Evolutionary conservation across 768 basidiomycete genomes (phyloP).

Genomic region (Tricholoma flavovirens): DNA sequence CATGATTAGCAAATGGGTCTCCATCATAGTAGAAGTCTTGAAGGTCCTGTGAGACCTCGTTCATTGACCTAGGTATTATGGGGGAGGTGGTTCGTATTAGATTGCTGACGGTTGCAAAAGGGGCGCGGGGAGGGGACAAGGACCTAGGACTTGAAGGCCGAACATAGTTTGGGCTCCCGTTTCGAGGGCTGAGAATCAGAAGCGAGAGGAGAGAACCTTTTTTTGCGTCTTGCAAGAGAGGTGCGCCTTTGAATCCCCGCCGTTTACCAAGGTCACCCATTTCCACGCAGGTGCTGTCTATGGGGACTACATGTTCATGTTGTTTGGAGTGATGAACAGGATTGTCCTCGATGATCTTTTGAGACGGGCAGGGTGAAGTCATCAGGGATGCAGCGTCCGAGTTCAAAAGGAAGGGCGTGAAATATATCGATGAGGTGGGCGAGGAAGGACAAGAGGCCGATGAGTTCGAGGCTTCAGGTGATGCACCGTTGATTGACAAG

Average conservation of each 20-base stretch:
- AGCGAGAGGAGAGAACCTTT: slow-evolving; percentile 18
- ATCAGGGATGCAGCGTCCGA: background rate
- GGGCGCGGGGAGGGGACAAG: slow-evolving; percentile 12
- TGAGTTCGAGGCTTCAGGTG: background rate
- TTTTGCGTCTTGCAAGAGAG: slow-evolving; percentile 13
- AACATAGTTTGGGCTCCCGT: slow-evolving; percentile 9
- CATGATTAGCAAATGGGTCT: slow-evolving; percentile 16
- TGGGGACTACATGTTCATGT: background rate
- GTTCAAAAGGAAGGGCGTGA: background rate
- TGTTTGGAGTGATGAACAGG: background rate
- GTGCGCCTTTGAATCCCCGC: slow-evolving; percentile 27
- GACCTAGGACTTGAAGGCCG: background rate
- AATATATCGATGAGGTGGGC: background rate
- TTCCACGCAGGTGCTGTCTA: slow-evolving; percentile 3
- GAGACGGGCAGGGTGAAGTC: background rate
- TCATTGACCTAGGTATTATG: slow-evolving; percentile 10
- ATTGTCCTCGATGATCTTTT: background rate
- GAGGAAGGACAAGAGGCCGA: background rate
- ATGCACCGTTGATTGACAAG: background rate
- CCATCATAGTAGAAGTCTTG: slow-evolving; percentile 13
- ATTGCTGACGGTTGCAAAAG: slow-evolving; percentile 18
- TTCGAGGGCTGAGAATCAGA: slow-evolving; percentile 16
- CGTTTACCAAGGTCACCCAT: slow-evolving; percentile 24
- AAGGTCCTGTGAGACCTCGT: slow-evolving; percentile 12
- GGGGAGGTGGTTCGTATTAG: slow-evolving; percentile 18